Evolutionary conservation across 2,329 filamentous ascomycete species (phyloP), one percentile per base, ranked within the genome.

Genomic region (Diaporthe citri): DNA sequence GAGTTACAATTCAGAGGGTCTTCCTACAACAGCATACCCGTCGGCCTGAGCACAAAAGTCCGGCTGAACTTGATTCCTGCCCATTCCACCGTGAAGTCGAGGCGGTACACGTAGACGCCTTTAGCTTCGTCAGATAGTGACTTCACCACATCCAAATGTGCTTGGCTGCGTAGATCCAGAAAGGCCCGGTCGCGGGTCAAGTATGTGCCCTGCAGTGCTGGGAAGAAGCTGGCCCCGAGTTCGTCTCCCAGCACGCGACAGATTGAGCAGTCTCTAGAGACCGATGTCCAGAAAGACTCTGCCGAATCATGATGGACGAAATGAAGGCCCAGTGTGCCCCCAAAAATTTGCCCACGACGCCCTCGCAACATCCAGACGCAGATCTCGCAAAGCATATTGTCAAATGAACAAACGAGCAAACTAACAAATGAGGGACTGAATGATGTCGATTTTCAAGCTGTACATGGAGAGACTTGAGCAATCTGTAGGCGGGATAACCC

Each of bases 221-320:
- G 22, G 15, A 57, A 31, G 17, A 71, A 57, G 9, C 17, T 57
- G 46, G 25, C n/a, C 31, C 46, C n/a, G 13, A 71, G 17, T 34
- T 56, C 67, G 2, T 71, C 67, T 12, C 46, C 67, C 9, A 71
- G 36, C 1, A n/a, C 46, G 51, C 67, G 67, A 71, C 67, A 71
- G 7, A 71, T 71, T 9, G 67, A 71, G 36, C 67, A 71, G 17
- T 71, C 67, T 31, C 36, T 22, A 71, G 51, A 25, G 17, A 57
- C 34, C 2, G 67, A 71, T 25, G 22, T 9, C 67, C 67, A 57
- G 22, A 71, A 56, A 57, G 67, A 71, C 22, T 71, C 67, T 2
- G 67, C 67, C 12, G 67, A 71, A 34, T 43, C 67, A 31, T 71
- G 67, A 31, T 71, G 67, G 20, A 71, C 51, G 28, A 71, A 71